A percentile compares a stretch with the other conserved stretches of the same genome.
phyloP scores from a whole-genome alignment of 129 eudicot genomes.

The Oenanthe sinensis region DNA sequence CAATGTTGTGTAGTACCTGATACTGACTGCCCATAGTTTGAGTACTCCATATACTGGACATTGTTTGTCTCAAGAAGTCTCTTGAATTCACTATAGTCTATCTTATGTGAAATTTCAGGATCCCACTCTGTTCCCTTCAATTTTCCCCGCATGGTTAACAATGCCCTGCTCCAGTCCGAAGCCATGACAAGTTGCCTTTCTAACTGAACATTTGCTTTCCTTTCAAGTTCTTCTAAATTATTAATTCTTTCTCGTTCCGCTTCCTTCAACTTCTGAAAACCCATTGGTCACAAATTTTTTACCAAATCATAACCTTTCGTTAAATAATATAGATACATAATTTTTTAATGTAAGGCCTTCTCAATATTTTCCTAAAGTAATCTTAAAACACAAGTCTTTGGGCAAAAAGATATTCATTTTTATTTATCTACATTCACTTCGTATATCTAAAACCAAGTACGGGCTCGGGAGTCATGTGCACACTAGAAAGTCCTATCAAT shows the following conservation, averaged over 20 bases:
- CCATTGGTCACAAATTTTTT: slow-evolving; percentile 9
- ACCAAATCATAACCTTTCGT: neutral
- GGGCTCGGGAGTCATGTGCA: too few relatives aligned
- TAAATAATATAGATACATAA: neutral
- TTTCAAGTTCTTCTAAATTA: slow-evolving; percentile 69
- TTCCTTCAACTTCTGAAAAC: slow-evolving; percentile 69
- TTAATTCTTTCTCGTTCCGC: slow-evolving; percentile 60
- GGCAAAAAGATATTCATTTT: neutral
- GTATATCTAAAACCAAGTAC: neutral
- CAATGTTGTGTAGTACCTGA: slow-evolving; percentile 49
- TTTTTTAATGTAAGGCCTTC: neutral
- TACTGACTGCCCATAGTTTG: slow-evolving; percentile 78
- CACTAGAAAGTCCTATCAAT: neutral
- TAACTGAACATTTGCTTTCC: slow-evolving; percentile 67
- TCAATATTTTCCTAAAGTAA: neutral
- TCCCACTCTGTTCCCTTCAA: slow-evolving; percentile 94
- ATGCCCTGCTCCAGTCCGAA: slow-evolving; percentile 82
- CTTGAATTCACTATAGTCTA: slow-evolving; percentile 70
- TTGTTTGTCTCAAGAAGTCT: slow-evolving; percentile 67
- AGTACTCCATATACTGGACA: slow-evolving; percentile 89
- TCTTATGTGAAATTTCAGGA: slow-evolving; percentile 68
- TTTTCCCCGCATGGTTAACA: slow-evolving; percentile 69
- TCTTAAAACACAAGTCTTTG: neutral
- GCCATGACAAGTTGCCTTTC: slow-evolving; percentile 97
- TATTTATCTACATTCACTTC: neutral